These are phyloP conservation scores for Sordariomycetes sp. DNA, from an alignment of 2,329 filamentous ascomycete genomes.

Conservation along the genomic window DNA sequence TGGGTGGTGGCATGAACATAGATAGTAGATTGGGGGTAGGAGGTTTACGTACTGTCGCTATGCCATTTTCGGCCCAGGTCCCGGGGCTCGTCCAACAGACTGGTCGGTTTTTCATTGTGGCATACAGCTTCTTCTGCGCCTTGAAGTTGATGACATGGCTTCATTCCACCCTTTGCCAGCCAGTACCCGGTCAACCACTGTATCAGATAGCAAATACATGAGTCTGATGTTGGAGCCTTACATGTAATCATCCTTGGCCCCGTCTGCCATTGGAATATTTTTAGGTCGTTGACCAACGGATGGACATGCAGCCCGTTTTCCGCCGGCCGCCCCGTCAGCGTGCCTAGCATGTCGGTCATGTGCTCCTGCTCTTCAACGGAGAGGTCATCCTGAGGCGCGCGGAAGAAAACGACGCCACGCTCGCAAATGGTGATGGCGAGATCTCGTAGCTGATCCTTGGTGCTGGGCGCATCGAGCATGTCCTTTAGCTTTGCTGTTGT, in stretches of 20 bases:
- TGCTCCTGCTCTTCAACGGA: slow-evolving; percentile 22
- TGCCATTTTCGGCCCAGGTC: slow-evolving; percentile 19
- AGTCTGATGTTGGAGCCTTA: slow-evolving; percentile 8
- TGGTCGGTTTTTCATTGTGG: slow-evolving; percentile 18
- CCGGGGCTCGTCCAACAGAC: slow-evolving; percentile 13
- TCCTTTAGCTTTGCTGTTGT: slow-evolving; percentile 31
- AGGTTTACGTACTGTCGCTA: slow-evolving; percentile 39
- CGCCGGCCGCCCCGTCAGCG: slow-evolving; percentile 29
- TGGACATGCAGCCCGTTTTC: slow-evolving; percentile 47
- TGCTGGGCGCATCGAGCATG: slow-evolving; percentile 6
- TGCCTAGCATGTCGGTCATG: slow-evolving; percentile 11
- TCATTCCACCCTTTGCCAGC: too few species aligned
- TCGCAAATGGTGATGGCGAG: slow-evolving; percentile 35
- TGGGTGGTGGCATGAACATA: neutral
- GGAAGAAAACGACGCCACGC: slow-evolving; percentile 22
- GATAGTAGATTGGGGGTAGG: neutral
- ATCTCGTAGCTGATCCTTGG: slow-evolving; percentile 36
- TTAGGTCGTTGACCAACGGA: slow-evolving; percentile 36
- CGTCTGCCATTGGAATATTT: slow-evolving; percentile 21
- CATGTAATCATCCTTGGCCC: slow-evolving; percentile 21
- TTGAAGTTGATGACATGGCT: slow-evolving; percentile 23
- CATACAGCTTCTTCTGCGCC: slow-evolving; percentile 19
- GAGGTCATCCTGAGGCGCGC: slow-evolving; percentile 18
- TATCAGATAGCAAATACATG: neutral
- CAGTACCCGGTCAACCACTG: neutral